A percentile compares a stretch with the other conserved stretches of the same genome.
These are phyloP conservation scores for Lotmaria passim DNA, from an alignment of 208 protist species.

Conservation along the genomic window DNA sequence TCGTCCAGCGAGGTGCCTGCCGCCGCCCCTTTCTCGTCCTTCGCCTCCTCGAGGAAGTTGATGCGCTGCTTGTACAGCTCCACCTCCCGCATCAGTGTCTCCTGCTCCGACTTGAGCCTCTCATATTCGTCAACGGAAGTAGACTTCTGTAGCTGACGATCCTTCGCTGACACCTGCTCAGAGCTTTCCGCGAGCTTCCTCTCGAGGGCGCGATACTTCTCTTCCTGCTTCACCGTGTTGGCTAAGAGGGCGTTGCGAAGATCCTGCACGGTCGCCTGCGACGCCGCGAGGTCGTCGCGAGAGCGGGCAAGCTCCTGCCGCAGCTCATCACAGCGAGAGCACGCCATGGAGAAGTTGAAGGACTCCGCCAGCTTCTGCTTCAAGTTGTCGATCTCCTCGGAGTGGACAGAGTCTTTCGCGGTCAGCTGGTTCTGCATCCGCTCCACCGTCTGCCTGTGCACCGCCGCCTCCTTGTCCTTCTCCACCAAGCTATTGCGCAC, in stretches of 20 bases:
- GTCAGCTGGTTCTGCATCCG: constrained; percentile 29
- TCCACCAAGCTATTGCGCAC: constrained; percentile 47
- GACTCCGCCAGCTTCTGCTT: constrained; percentile 33
- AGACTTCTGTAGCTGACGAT: constrained; percentile 36
- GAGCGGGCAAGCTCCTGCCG: constrained; percentile 34
- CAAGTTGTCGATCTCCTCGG: constrained; percentile 20
- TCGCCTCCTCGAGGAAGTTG: constrained; percentile 34
- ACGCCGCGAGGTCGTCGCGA: constrained; percentile 23
- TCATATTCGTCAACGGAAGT: constrained; percentile 40
- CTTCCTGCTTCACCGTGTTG: constrained; percentile 39
- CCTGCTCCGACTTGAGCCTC: constrained; percentile 45
- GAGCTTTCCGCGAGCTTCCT: constrained; percentile 46
- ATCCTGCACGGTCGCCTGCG: constrained; percentile 30
- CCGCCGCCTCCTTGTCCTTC: constrained; percentile 52
- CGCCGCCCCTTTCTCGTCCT: constrained; percentile 6
- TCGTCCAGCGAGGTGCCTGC: constrained; percentile 39
- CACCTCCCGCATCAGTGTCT: constrained; percentile 48
- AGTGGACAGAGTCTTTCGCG: constrained; percentile 26
- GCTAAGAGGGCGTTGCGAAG: constrained; percentile 33
- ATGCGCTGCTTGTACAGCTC: constrained; percentile 45
- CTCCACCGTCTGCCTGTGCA: constrained; percentile 44
- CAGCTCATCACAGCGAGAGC: constrained; percentile 26
- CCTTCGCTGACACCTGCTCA: constrained; percentile 34
- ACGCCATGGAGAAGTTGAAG: constrained; percentile 23
- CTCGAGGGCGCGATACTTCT: constrained; percentile 44